A percentile compares a stretch with the other conserved stretches of the same genome.
Conservation (phyloP, 2,329 filamentous ascomycete species). For the Xylariaceae sp. region DNA sequence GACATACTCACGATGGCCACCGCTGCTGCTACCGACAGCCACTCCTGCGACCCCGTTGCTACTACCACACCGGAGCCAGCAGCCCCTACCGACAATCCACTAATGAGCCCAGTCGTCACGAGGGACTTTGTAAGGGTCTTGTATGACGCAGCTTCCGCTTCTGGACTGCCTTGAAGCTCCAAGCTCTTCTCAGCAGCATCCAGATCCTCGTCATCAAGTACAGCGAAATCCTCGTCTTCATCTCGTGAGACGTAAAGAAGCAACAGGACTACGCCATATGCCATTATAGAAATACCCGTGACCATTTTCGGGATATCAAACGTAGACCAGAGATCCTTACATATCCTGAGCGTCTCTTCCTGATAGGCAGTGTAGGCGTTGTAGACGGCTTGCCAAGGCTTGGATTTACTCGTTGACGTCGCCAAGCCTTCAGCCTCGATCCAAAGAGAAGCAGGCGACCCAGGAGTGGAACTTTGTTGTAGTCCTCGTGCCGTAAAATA, state of each 20-base stretch:
- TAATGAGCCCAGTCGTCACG: constrained; percentile 31
- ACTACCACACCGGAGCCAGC: constrained; percentile 27
- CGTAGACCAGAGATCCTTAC: constrained; percentile 82
- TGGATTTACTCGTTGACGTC: constrained; percentile 33
- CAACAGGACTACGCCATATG: constrained; percentile 63
- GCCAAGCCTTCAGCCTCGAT: constrained; percentile 38
- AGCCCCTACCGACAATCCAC: constrained; percentile 30
- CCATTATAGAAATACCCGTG: constrained; percentile 69
- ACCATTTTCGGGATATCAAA: constrained; percentile 88
- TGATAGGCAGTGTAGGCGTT: constrained; percentile 70
- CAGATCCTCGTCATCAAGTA: constrained; percentile 52
- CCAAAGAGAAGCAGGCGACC: constrained; percentile 56
- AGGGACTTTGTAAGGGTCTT: constrained; percentile 36
- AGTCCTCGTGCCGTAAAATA: constrained; percentile 73
- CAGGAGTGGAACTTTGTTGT: constrained; percentile 53
- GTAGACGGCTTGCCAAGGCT: constrained; percentile 40
- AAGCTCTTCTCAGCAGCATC: constrained; percentile 56
- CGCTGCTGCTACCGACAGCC: constrained; percentile 35
- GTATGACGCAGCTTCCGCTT: constrained; percentile 26
- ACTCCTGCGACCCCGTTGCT: constrained; percentile 34
- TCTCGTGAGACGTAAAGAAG: constrained; percentile 66
- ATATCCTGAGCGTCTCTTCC: constrained; percentile 70
- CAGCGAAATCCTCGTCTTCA: constrained; percentile 49
- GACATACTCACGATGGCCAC: constrained; percentile 42
- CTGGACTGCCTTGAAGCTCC: constrained; percentile 41